phyloP scores from a whole-genome alignment of 768 basidiomycete genomes.

The Hericium rajendrae region DNA sequence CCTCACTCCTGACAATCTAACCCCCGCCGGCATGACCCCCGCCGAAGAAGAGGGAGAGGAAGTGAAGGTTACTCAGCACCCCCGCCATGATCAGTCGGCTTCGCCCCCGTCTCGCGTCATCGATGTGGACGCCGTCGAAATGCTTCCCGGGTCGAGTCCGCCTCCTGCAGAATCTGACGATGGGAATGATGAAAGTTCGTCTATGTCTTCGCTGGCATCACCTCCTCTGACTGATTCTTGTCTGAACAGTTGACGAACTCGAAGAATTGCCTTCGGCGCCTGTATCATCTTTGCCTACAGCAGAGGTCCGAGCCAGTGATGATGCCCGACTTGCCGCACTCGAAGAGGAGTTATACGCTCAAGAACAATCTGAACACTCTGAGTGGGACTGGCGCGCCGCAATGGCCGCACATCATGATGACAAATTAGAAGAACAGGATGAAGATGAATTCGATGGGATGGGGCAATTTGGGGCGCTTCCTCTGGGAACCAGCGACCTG shows the following conservation, averaged over 20 bases:
- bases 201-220: background rate
- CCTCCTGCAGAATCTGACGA: background rate
- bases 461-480: background rate
- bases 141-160: background rate
- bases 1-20: slow-evolving; percentile 12
- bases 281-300: background rate
- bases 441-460: slow-evolving; percentile 7
- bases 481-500: slow-evolving; percentile 14
- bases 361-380: background rate
- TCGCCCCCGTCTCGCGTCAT: background rate
- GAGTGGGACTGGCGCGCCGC: background rate
- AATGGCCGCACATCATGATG: background rate
- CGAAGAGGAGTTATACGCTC: background rate
- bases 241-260: background rate
- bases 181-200: background rate
- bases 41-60: background rate
- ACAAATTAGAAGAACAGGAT: background rate
- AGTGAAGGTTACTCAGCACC: background rate
- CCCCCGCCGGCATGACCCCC: slow-evolving; percentile 5
- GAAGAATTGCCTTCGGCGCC: background rate
- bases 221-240: background rate
- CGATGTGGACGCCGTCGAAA: background rate
- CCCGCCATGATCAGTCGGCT: background rate
- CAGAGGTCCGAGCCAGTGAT: background rate
- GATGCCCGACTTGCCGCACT: background rate